Evolutionary conservation across 768 basidiomycete genomes (phyloP), one percentile per base, ranked within the genome.

Genomic region (Rhizopogon rudus): DNA sequence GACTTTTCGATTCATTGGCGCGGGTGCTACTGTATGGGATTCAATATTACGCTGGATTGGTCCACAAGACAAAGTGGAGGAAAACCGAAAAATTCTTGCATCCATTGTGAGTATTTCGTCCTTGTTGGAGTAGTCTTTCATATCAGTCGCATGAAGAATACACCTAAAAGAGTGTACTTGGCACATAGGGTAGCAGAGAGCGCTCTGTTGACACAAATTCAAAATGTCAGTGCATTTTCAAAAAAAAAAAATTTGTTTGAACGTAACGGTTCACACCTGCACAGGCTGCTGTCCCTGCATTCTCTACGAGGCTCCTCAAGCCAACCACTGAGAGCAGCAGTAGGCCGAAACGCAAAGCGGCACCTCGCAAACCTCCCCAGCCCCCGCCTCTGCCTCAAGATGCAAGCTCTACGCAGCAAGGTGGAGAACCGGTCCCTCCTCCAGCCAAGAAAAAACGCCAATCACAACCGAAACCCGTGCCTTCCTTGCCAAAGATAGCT

Each of bases 41-140:
- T 76, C 78, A 0, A 66, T 91, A 40, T 69, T 72, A 33, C 72
- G 78, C 35, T 91, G 88, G 87, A 73, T 77, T 16, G 87, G 86
- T 13, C 74, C 79, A 17, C 73, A 78, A 55, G 75, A 80, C 28
- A 80, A 75, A 45, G 78, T 81, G 54, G 74, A 76, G 17, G 71
- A 77, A 57, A 84, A 81, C 65, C 73, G 67, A 40, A 69, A 70
- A 42, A 67, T 71, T 43, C 69, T 87, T 28, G 65, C 71, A 29
- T 67, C 73, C 37, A 68, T 83, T 56, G 87, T 88, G 62, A 60
- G 22, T 3, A 28, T 42, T 53, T 17, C 54, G 7, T 16, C 12
- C 53, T 44, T 14, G 0, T 40, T n/a, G 20, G 5, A 40, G 33
- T 35, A 9, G 8, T 37, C 13, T 56, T 10, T 54, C 54, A 13